Base-by-base conservation (phyloP, 192 early-diverging fungal species). In the Phlyctochytrium arcticum region DNA sequence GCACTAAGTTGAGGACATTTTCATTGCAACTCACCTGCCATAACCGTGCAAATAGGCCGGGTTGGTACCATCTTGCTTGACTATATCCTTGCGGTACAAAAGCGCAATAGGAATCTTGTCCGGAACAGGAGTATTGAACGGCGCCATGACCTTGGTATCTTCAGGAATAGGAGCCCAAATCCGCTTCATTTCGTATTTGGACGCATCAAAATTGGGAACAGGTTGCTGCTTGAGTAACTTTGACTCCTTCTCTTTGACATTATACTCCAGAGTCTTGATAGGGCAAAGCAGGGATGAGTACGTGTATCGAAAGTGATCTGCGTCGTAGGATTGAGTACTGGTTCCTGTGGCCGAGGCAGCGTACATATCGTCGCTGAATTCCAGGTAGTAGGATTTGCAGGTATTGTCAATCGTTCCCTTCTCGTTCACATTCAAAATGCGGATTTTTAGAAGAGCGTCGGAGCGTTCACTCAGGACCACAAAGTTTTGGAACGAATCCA, bases 21-120 rank as follows among this genome's bases (percentile, higher is more conserved):
- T n/a, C n/a, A n/a, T n/a, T n/a, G n/a, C n/a, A n/a, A n/a, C n/a
- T n/a, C n/a, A n/a, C n/a, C n/a, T 51, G 5, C 80, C 80, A 55
- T 82, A 82, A 8, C 69, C 80, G 53, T 77, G 74, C 21, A 80
- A 54, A 5, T 56, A 50, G 36, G 19, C 19, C 24, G 73, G 73
- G 65, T 82, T 77, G 10, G 47, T 65, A 19, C 75, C 75, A 54
- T 80, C 71, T 3, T 29, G 23, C 36, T 72, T 71, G 60, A 78
- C 67, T 23, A 49, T 10, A n/a, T 62, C 67, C 21, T 65, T 80
- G 21, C 50, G 21, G 65, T 80, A 80, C 37, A 80, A 48, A 8
- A 82, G 17, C 24, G 73, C 67, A 31, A 80, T 65, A 31, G 80
- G 80, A 55, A 81, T 73, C 32, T 56, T 19, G 29, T 75, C 55